Percentiles rank a stretch among this genome's conserved stretches.
Evolutionary conservation across 176 grass and related monocot species (phyloP).

Genomic region (Oryza meyeriana): DNA sequence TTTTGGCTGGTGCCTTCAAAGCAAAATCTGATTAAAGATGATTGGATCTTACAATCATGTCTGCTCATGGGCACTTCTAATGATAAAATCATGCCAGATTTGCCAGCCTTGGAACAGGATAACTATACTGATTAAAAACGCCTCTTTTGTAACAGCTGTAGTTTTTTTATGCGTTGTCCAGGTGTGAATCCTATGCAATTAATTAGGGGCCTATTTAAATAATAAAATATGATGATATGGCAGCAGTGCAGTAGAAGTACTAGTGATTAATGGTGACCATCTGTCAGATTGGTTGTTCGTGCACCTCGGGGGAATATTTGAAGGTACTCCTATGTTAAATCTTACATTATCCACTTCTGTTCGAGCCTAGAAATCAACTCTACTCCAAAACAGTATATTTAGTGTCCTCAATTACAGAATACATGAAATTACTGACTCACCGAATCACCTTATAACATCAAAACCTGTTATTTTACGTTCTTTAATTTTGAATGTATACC

Average conservation of each 20-base stretch:
- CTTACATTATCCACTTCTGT: background rate
- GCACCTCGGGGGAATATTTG: background rate
- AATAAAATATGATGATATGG: background rate
- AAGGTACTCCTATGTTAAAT: background rate
- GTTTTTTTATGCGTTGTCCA: background rate
- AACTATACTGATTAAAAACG: background rate
- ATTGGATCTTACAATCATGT: slow-evolving; percentile 6
- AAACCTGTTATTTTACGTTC: no score
- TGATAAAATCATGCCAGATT: slow-evolving; percentile 18
- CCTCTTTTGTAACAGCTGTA: background rate
- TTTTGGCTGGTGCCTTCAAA: slow-evolving; percentile 25
- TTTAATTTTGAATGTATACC: no score
- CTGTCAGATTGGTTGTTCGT: background rate
- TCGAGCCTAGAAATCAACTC: no score
- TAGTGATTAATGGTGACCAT: no score
- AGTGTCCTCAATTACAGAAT: no score
- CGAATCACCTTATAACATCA: no score
- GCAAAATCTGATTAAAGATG: slow-evolving; percentile 1
- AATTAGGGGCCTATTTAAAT: background rate
- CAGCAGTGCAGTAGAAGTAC: no score
- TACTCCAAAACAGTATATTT: no score
- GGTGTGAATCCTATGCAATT: background rate
- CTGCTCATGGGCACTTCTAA: slow-evolving; percentile 1
- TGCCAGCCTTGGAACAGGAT: background rate
- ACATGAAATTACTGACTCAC: no score